Base-by-base conservation (phyloP, 306 rosid genomes). In the Vachellia pachyceras region DNA sequence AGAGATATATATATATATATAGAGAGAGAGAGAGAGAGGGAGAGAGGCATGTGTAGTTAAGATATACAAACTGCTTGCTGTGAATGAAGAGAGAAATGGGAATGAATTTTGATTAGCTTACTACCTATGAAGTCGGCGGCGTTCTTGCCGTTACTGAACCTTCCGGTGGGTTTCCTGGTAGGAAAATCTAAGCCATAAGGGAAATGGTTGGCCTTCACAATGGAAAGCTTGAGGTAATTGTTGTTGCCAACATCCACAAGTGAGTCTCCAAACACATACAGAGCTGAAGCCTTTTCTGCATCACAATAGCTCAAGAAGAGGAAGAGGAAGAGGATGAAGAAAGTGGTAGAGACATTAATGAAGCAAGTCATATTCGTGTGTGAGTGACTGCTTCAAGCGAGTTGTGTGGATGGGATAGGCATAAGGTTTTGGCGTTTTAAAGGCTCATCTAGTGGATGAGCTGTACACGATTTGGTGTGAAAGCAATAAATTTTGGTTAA, bases 211-310 rank as follows among this genome's bases (percentile, higher is more conserved):
- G 97, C 98, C 83, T 88, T 89, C 57, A 73, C 86, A 12, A 88
- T 66, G 23, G 97, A 91, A 57, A 89, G 72, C 37, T 57, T 39
- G 7, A 94, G 81, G 86, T 85, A 75, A 72, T 94, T 89, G 81
- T 94, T 94, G 91, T 94, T 94, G 6, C 98, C 98, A 22, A 94
- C 98, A 40, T 94, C 98, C 3, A 84, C 84, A 9, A 94, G 86
- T 10, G 98, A 94, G 82, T 94, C 98, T 73, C 98, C 97, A 25
- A 94, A 94, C 17, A 94, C 92, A 36, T 89, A 94, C 46, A 90
- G 39, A 6, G 94, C 97, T 0, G 94, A 90, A 73, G 81, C 88
- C 85, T 37, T 69, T 75, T 90, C 83, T 72, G 89, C 90, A 69
- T 84, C 65, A 58, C 65, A 54, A 35, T 85, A 82, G 54, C 52